phyloP scores from a whole-genome alignment of 1,284 basidiomycete genomes.

The Malassezia arunalokei region DNA sequence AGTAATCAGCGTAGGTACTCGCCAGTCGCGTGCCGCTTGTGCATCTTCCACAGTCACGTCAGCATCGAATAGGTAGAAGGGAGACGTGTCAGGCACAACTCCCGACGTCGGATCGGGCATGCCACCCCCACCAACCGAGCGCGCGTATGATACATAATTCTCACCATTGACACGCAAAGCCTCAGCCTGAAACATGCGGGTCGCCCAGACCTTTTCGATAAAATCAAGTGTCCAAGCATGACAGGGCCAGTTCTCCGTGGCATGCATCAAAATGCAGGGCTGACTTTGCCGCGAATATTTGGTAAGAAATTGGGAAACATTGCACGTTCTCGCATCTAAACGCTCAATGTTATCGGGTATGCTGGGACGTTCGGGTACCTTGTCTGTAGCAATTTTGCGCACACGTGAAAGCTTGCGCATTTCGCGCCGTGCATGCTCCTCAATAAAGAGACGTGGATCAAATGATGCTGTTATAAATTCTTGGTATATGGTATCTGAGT shows the following conservation, averaged over 20 bases:
- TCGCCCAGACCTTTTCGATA: conserved; percentile 21
- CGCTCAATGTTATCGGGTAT: conserved; percentile 19
- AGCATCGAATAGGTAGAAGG: conserved; percentile 39
- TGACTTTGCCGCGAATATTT: conserved; percentile 19
- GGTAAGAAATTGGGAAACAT: conserved; percentile 11
- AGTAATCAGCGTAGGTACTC: conserved; percentile 20
- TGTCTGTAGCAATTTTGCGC: conserved; percentile 8
- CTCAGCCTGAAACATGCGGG: conserved; percentile 34
- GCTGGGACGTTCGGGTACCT: conserved; percentile 18
- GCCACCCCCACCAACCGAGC: conserved; percentile 6
- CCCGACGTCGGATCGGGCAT: conserved; percentile 9
- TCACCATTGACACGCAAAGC: conserved; percentile 23
- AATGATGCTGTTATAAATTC: conserved; percentile 31
- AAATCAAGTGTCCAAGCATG: conserved; percentile 29
- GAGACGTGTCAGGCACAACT: conserved; percentile 36
- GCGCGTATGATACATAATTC: conserved; percentile 32
- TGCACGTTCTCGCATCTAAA: conserved; percentile 18
- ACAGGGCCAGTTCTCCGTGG: conserved; percentile 31
- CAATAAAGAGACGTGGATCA: conserved; percentile 4
- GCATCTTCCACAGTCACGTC: conserved; percentile 23
- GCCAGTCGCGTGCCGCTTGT: conserved; percentile 24
- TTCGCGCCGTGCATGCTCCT: neutral
- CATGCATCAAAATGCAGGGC: conserved; percentile 31
- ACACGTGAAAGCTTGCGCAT: neutral
- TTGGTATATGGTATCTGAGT: conserved; percentile 32